Evolutionary conservation across 164 flowering plant species (phyloP).

Genomic region (Warburgia ugandensis): DNA sequence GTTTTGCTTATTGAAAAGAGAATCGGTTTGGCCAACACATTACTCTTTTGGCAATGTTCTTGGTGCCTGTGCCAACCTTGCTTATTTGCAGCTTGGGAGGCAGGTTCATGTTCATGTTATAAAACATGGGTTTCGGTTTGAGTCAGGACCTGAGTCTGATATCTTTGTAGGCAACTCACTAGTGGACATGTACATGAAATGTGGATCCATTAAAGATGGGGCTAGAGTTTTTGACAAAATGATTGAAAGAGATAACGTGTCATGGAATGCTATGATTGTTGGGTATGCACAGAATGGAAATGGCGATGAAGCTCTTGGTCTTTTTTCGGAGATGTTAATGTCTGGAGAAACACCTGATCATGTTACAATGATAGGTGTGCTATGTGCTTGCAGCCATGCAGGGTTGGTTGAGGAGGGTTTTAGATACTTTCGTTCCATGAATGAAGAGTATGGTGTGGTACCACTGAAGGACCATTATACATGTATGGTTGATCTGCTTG

Average conservation of each 20-base stretch:
- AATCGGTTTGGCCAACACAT: conserved; percentile 18
- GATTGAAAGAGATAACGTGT: conserved; percentile 18
- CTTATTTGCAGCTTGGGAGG: conserved; percentile 17
- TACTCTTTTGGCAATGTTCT: conserved; percentile 23
- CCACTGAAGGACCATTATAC: conserved; percentile 21
- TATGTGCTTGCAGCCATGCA: conserved; percentile 24
- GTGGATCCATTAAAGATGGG: conserved; percentile 20
- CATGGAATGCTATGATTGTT: conserved; percentile 27
- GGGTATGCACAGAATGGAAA: conserved; percentile 23
- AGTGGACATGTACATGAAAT: conserved; percentile 23
- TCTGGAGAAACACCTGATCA: conserved; percentile 20
- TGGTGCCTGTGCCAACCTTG: conserved; percentile 19
- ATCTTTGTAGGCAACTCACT: conserved; percentile 26
- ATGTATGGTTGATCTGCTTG: conserved; percentile 26
- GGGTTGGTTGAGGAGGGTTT: conserved; percentile 20
- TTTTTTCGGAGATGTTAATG: conserved; percentile 13
- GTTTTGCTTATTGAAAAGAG: conserved; percentile 17
- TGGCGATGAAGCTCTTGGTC: conserved; percentile 16
- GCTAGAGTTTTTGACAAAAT: conserved; percentile 13
- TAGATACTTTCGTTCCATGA: conserved; percentile 12
- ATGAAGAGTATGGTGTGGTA: conserved; percentile 16
- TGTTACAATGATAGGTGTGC: conserved; percentile 24
- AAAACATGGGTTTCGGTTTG: conserved; percentile 22
- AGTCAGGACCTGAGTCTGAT: conserved; percentile 20
- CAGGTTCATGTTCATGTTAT: conserved; percentile 21